Conservation (phyloP, 257 asterid genomes). For the Solanum piurae region DNA sequence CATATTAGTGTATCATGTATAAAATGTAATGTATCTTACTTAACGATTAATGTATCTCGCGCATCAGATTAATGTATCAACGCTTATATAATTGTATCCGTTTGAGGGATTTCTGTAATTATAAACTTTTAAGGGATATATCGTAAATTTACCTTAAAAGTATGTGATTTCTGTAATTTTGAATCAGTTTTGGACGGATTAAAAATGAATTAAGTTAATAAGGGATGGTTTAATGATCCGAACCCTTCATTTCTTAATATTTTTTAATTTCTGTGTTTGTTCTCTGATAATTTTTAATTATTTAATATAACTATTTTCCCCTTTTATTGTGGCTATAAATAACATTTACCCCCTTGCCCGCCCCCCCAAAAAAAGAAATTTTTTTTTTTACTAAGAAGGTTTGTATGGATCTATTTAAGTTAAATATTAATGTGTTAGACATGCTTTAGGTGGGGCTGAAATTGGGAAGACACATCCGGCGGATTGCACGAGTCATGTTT, state of each 20-base stretch:
- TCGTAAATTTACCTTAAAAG: too few species aligned
- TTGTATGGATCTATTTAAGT: background rate
- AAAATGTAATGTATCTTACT: too few species aligned
- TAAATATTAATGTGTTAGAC: background rate
- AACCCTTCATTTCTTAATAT: background rate
- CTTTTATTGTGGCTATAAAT: background rate
- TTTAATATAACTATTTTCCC: background rate
- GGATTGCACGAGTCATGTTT: background rate
- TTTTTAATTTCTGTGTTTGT: background rate
- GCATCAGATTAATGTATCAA: too few species aligned
- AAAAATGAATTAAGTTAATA: background rate
- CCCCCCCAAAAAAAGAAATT: background rate
- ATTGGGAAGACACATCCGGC: background rate
- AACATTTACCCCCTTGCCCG: too few species aligned
- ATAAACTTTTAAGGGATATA: too few species aligned
- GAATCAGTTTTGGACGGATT: background rate
- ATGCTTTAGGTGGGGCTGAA: background rate
- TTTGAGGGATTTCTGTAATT: too few species aligned
- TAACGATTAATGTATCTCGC: too few species aligned
- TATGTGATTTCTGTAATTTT: too few species aligned
- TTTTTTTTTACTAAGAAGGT: too few species aligned
- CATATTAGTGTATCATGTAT: too few species aligned
- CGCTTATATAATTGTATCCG: too few species aligned
- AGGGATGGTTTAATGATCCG: too few species aligned
- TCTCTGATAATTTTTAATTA: background rate